These are phyloP conservation scores for Tuber microsphaerosporum DNA, from an alignment of 495 filamentous ascomycete species.

Conservation along the genomic window DNA sequence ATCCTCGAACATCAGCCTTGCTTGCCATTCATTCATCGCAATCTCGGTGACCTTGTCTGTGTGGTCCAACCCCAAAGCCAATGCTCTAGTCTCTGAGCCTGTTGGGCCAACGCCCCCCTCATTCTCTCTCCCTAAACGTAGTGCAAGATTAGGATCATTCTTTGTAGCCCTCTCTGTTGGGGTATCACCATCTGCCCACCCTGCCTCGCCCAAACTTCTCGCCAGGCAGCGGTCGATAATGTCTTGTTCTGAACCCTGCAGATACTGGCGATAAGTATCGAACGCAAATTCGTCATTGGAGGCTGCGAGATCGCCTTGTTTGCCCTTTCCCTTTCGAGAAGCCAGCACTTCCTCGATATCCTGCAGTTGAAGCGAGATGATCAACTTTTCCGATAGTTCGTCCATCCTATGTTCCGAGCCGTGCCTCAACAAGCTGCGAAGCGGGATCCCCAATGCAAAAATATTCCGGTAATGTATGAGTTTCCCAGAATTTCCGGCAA, in stretches of 20 bases:
- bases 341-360: conserved; percentile 17
- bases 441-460: background rate
- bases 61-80: background rate
- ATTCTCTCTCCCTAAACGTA: background rate
- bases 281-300: conserved; percentile 22
- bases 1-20: background rate
- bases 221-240: conserved; percentile 22
- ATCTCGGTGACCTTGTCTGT: background rate
- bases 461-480: background rate
- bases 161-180: too few species aligned
- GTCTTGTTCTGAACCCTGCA: conserved; percentile 1
- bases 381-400: conserved; percentile 14
- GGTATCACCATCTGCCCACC: too few species aligned
- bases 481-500: background rate
- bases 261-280: conserved; percentile 20
- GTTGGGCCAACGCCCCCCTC: background rate
- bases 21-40: background rate
- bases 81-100: background rate
- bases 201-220: conserved; percentile 12
- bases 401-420: conserved; percentile 8
- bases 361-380: conserved; percentile 24
- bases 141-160: too few species aligned
- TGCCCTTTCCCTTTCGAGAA: conserved; percentile 29
- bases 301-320: conserved; percentile 13
- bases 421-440: background rate